Base-by-base conservation (phyloP, 768 basidiomycete species). In the Leccinum truebloodii region DNA sequence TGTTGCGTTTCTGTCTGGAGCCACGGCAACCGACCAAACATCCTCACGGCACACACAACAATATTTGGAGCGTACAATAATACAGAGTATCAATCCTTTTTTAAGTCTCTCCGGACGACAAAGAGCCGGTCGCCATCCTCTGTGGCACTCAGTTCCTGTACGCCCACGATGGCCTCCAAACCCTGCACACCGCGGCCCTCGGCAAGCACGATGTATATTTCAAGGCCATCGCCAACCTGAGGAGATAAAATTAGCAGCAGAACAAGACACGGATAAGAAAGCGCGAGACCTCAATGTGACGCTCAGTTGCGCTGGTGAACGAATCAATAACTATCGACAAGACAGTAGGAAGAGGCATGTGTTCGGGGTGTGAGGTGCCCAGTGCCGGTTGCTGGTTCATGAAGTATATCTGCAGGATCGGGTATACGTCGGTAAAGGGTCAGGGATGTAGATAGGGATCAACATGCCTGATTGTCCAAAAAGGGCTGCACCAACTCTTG, bases 271-370 rank as follows among this genome's bases (percentile, higher is more conserved):
- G 49, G 60, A 68, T 58, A 48, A 61, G 46, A 6, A 51, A 18
- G n/a, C 13, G 28, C 69, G 80, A 62, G 62, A 92, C 92, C 86
- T 98, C 95, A 71, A 98, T 98, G 76, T 98, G 96, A 65, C 97
- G 87, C 78, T 99, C 97, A 14, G 97, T 98, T 28, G 97, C 97
- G 65, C 92, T 86, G 28, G 95, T 96, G 76, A 98, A 99, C 9
- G 94, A 92, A 78, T 99, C 96, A 62, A 94, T 90, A 67, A 98
- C 93, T 72, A 99, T 85, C 32, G 85, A 79, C 57, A 97, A 78
- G 8, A 98, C 94, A 12, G 86, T 86, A 24, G 81, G 71, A 60
- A 99, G 80, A 16, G 95, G 90, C 48, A 98, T 78, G 76, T 95
- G 91, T 46, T 79, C 78, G 22, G 96, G 94, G 69, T 92, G 89